Base-by-base conservation (phyloP, 805 yeast species). In the Suhomyces kilbournensis region DNA sequence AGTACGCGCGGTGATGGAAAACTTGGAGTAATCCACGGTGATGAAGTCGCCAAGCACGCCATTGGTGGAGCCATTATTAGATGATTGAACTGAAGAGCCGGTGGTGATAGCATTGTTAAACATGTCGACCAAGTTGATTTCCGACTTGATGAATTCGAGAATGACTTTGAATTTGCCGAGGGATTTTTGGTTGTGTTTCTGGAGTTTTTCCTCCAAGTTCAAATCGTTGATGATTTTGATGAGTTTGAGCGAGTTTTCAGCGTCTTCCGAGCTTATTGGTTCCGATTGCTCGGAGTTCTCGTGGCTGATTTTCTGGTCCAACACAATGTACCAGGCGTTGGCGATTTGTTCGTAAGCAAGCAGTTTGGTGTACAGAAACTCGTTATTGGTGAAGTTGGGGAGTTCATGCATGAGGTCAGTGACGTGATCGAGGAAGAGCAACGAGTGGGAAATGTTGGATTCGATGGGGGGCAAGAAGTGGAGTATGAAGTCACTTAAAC, bases 401-500 rank as follows among this genome's bases (percentile, higher is more conserved):
- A 88, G 70, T 49, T 77, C 77, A 60, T 82, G 84, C 50, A 89
- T 75, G 49, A 86, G 69, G 45, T 71, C 68, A 1, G 90, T 80
- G 47, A 89, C 80, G 50, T 75, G 78, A 63, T 84, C 83, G 48
- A 90, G 75, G 60, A 87, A 88, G 47, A 74, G 77, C 46, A 90
- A 72, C 2, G 90, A 78, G 46, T 74, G 74, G 23, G 78, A 65
- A 15, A 81, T 69, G 60, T 81, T 81, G 22, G 72, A 55, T 61
- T 85, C 90, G 48, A 80, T 76, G 2, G 93, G 93, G 19, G 94
- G 91, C 54, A 90, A 71, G 59, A 85, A 86, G 59, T 80, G 82
- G 53, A 86, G 72, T 4, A 88, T 84, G 64, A 85, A 89, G 66
- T 90, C 97, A 15, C 88, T 81, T 50, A 90, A 71, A 20, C 89